phyloP scores from a whole-genome alignment of 2,329 filamentous ascomycete species.

The Penicillium sp. region DNA sequence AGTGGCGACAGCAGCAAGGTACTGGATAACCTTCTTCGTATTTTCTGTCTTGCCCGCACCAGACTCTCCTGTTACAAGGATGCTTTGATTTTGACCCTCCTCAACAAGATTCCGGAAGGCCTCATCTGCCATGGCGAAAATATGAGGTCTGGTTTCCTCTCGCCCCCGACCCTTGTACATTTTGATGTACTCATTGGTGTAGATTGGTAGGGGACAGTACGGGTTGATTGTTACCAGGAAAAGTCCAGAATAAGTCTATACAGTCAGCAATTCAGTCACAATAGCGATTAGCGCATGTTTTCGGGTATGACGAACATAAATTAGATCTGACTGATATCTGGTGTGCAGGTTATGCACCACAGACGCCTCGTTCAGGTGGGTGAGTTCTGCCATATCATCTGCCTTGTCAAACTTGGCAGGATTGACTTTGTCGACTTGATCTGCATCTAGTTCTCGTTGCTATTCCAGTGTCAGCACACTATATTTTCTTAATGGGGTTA shows the following conservation, averaged over 20 bases:
- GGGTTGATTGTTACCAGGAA: conserved; percentile 98
- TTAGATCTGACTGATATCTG: conserved; percentile 91
- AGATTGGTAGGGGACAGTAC: conserved; percentile 91
- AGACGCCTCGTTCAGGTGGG: conserved; percentile 94
- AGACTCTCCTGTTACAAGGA: conserved; percentile 95
- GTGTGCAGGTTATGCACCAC: conserved; percentile 96
- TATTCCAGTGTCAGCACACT: conserved; percentile 38
- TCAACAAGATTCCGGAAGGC: conserved; percentile 95
- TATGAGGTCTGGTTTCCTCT: conserved; percentile 95
- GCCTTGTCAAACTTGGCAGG: conserved; percentile 99
- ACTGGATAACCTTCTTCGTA: conserved; percentile 99
- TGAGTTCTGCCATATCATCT: conserved; percentile 98
- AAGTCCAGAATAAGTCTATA: conserved; percentile 86
- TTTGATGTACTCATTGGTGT: conserved; percentile 93
- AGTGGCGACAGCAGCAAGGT: conserved; percentile 88
- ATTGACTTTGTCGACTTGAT: conserved; percentile 97
- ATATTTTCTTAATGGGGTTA: not conserved
- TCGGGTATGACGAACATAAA: conserved; percentile 59
- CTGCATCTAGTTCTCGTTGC: conserved; percentile 82
- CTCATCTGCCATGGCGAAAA: conserved; percentile 95
- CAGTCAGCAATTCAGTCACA: conserved; percentile 4
- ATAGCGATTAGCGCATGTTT: not conserved
- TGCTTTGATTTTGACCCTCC: conserved; percentile 94
- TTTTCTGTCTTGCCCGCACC: conserved; percentile 98
- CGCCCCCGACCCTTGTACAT: conserved; percentile 92